Conservation (phyloP, 2,329 filamentous ascomycete genomes). For the Cladophialophora yegresii region DNA sequence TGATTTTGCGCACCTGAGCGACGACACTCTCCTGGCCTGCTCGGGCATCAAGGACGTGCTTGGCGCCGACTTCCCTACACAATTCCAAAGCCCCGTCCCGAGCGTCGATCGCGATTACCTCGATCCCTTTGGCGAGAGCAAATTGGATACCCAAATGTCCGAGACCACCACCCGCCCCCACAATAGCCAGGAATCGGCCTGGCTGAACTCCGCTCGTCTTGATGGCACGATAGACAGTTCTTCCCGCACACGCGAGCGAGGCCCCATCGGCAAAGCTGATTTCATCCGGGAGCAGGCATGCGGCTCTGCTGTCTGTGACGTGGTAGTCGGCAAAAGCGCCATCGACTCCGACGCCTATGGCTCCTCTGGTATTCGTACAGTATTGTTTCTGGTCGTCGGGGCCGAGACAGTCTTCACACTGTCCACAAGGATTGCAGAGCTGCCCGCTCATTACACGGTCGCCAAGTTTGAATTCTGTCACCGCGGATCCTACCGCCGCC, state of each 20-base stretch:
- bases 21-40: constrained; percentile 52
- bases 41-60: constrained; percentile 54
- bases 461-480: constrained; percentile 49
- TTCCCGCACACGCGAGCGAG: constrained; percentile 59
- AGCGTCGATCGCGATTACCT: constrained; percentile 58
- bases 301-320: constrained; percentile 51
- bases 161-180: constrained; percentile 55
- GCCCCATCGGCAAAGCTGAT: constrained; percentile 56
- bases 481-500: constrained; percentile 33
- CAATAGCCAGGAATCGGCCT: constrained; percentile 46
- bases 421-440: constrained; percentile 55
- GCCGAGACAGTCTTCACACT: constrained; percentile 55
- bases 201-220: constrained; percentile 44
- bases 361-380: constrained; percentile 49
- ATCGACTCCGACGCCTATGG: constrained; percentile 53
- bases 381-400: constrained; percentile 54
- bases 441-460: constrained; percentile 60
- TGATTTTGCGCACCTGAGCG: constrained; percentile 51
- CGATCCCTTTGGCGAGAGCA: constrained; percentile 54
- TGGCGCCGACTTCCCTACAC: constrained; percentile 51
- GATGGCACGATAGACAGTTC: constrained; percentile 54
- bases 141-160: constrained; percentile 58
- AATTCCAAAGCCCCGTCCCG: constrained; percentile 56
- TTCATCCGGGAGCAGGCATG: constrained; percentile 51
- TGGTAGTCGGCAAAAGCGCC: constrained; percentile 62